Percentiles rank a stretch among this genome's conserved stretches.
Evolutionary conservation across 176 grass and related monocot genomes (phyloP).

Genomic region (Microstegium vimineum): DNA sequence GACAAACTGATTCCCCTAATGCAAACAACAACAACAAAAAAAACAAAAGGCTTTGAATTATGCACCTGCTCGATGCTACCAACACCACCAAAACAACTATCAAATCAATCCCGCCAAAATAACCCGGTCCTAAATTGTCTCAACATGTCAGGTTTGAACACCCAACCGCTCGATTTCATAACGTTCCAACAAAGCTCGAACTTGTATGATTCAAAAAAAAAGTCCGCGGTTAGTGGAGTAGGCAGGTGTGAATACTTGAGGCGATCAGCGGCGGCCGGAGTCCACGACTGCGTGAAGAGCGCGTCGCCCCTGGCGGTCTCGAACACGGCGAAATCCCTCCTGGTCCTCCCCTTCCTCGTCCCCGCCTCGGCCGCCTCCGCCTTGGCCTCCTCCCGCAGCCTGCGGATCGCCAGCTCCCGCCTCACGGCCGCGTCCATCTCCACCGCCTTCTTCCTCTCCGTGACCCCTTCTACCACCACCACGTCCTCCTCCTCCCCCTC

Average conservation of each 20-base stretch:
- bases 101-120: conserved; percentile 27
- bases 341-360: not conserved
- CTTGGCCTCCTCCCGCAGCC: conserved; percentile 45
- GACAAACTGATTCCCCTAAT: conserved; percentile 9
- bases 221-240: not conserved
- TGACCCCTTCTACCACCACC: not conserved
- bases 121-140: not conserved
- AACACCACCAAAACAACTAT: not conserved
- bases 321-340: conserved; percentile 66
- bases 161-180: not conserved
- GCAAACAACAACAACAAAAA: not conserved
- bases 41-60: not conserved
- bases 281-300: conserved; percentile 91
- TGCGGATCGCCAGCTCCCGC: conserved; percentile 53
- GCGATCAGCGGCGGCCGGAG: conserved; percentile 34
- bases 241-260: conserved; percentile 29
- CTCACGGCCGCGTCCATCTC: conserved; percentile 52
- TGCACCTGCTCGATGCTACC: conserved; percentile 7
- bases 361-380: conserved; percentile 29
- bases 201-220: not conserved
- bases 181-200: not conserved
- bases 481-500: not conserved
- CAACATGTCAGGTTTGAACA: not conserved
- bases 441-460: conserved; percentile 15
- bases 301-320: conserved; percentile 62